These are phyloP conservation scores for Batkoa obscura DNA, from an alignment of 371 early-diverging fungal genomes.

Conservation along the genomic window DNA sequence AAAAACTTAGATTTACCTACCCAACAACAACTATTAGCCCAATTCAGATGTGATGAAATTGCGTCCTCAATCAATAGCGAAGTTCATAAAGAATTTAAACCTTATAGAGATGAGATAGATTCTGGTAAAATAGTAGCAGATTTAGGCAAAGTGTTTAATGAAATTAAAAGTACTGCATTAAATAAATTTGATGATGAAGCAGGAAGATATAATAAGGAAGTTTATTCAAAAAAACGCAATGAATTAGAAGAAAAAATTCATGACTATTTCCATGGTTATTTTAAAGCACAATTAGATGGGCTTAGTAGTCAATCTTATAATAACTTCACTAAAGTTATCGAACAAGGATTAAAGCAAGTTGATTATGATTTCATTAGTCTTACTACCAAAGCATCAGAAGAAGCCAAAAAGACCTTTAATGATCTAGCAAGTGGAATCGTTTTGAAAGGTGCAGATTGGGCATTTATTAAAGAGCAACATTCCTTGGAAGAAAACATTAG, in stretches of 20 bases:
- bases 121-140: constrained; percentile 51
- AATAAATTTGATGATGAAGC: constrained; percentile 72
- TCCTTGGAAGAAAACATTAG: constrained; percentile 43
- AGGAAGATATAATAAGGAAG: constrained; percentile 71
- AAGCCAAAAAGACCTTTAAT: constrained; percentile 20
- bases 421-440: constrained; percentile 14
- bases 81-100: constrained; percentile 37
- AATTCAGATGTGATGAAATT: constrained; percentile 96
- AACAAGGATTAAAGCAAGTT: constrained; percentile 17
- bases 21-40: constrained; percentile 91
- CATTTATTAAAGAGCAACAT: constrained; percentile 35
- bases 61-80: constrained; percentile 38
- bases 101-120: constrained; percentile 47
- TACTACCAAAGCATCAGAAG: constrained; percentile 18
- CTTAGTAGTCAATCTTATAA: constrained; percentile 44
- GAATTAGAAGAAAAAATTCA: constrained; percentile 62
- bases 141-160: constrained; percentile 46
- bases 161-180: constrained; percentile 34
- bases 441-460: constrained; percentile 59
- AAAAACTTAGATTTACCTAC: constrained; percentile 94
- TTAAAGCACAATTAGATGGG: constrained; percentile 71
- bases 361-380: constrained; percentile 30
- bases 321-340: constrained; percentile 25
- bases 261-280: constrained; percentile 52
- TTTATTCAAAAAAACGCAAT: constrained; percentile 65